Conservation (phyloP, 495 filamentous ascomycete species). For the Tuber borchii region DNA sequence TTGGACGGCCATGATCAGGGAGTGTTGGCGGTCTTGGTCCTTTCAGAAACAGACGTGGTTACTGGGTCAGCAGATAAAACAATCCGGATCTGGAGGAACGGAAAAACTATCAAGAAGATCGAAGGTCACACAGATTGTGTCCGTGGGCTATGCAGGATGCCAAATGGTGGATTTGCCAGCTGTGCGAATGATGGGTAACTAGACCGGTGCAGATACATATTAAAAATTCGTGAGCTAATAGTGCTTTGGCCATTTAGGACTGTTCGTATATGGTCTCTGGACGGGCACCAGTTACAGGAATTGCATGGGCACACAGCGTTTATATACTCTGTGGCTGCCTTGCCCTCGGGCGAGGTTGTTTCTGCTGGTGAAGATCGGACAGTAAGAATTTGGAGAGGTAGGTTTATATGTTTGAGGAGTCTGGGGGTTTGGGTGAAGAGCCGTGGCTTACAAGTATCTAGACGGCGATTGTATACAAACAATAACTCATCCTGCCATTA, state of each 20-base stretch:
- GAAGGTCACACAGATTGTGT: slow-evolving; percentile 71
- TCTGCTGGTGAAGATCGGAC: slow-evolving; percentile 93
- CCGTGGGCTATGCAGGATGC: slow-evolving; percentile 74
- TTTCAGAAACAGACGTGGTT: slow-evolving; percentile 70
- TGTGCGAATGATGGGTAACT: slow-evolving; percentile 41
- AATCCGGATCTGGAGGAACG: slow-evolving; percentile 74
- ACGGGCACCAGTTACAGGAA: slow-evolving; percentile 64
- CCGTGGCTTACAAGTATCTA: slow-evolving; percentile 10
- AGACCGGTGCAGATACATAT: not conserved
- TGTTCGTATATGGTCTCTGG: slow-evolving; percentile 74
- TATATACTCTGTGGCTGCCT: slow-evolving; percentile 74
- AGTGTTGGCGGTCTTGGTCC: slow-evolving; percentile 86
- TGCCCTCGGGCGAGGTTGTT: slow-evolving; percentile 79
- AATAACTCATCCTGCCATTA: slow-evolving; percentile 95
- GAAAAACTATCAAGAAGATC: slow-evolving; percentile 60
- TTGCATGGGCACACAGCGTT: slow-evolving; percentile 88
- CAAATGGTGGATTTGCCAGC: slow-evolving; percentile 48
- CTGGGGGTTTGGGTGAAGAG: not conserved
- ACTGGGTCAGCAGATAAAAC: slow-evolving; percentile 88
- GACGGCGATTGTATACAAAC: slow-evolving; percentile 72
- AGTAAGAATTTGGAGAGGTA: slow-evolving; percentile 75
- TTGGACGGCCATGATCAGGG: slow-evolving; percentile 69
- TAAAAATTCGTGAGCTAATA: slow-evolving; percentile 17
- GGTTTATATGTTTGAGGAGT: slow-evolving; percentile 5
- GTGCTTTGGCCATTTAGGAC: slow-evolving; percentile 22